Percentiles rank a stretch among this genome's conserved stretches.
phyloP scores from a whole-genome alignment of 495 filamentous ascomycete species.

The Xylaria flabelliformis region DNA sequence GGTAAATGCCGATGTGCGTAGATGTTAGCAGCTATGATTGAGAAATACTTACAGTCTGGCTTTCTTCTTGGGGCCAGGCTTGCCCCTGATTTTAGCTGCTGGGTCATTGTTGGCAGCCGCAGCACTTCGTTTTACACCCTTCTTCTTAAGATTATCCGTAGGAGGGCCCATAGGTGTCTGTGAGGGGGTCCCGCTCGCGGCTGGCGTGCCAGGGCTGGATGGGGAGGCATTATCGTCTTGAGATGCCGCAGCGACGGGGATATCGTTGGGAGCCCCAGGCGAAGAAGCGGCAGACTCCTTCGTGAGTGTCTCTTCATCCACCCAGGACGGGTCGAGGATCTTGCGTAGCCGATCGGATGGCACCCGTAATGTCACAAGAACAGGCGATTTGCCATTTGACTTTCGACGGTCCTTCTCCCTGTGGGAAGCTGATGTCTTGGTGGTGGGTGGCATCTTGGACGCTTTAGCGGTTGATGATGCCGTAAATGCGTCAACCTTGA shows the following conservation, averaged over 20 bases:
- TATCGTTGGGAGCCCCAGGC: slow-evolving; percentile 31
- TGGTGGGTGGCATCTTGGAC: slow-evolving; percentile 50
- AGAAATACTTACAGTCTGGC: slow-evolving; percentile 77
- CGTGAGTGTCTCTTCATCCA: slow-evolving; percentile 51
- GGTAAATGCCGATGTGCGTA: not conserved
- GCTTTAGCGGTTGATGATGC: slow-evolving; percentile 28
- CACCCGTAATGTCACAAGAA: slow-evolving; percentile 49
- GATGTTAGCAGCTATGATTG: slow-evolving; percentile 20
- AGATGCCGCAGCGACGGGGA: slow-evolving; percentile 31
- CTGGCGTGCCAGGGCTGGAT: slow-evolving; percentile 55
- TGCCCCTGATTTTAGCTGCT: slow-evolving; percentile 75
- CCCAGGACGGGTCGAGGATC: slow-evolving; percentile 50
- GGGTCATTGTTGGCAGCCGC: slow-evolving; percentile 53
- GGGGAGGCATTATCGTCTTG: slow-evolving; percentile 55
- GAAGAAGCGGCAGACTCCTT: slow-evolving; percentile 40
- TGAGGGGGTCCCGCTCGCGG: slow-evolving; percentile 50
- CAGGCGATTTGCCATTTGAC: slow-evolving; percentile 40
- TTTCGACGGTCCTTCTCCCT: slow-evolving; percentile 61
- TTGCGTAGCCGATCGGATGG: slow-evolving; percentile 48
- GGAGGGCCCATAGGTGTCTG: slow-evolving; percentile 57
- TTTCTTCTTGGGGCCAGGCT: slow-evolving; percentile 96
- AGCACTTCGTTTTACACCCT: slow-evolving; percentile 61
- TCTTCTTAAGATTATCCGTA: slow-evolving; percentile 64
- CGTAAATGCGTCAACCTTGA: slow-evolving; percentile 1
- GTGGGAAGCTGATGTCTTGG: slow-evolving; percentile 47